phyloP scores from a whole-genome alignment of 1,139 yeast species.

The Magnusiomyces sp. region DNA sequence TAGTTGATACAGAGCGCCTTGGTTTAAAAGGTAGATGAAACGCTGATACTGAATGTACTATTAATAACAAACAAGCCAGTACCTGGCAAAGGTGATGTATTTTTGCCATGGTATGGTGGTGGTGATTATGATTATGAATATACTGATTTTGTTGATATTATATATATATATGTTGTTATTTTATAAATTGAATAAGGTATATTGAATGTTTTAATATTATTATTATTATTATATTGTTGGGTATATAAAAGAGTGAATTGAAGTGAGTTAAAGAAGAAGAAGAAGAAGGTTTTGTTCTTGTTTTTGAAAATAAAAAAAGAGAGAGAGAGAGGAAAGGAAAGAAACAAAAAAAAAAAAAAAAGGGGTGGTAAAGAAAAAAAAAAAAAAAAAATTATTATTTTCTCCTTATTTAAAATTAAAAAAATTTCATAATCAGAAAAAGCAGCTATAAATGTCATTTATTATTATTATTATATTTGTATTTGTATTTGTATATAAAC shows the following conservation, averaged over 20 bases:
- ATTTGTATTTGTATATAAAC: not conserved
- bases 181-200: too few species aligned
- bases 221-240: not conserved
- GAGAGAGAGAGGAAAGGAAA: not conserved
- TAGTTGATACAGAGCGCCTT: not conserved
- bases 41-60: constrained; percentile 4
- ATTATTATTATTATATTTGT: not conserved
- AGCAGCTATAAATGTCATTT: not conserved
- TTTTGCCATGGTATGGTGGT: constrained; percentile 3
- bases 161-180: too few species aligned
- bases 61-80: constrained; percentile 5
- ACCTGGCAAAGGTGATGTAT: constrained; percentile 1
- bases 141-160: too few species aligned
- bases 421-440: not conserved
- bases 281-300: not conserved
- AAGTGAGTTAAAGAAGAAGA: not conserved
- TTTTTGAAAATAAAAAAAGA: too few species aligned
- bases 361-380: not conserved
- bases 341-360: constrained; percentile 5
- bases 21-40: constrained; percentile 1
- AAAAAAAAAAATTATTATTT: not conserved
- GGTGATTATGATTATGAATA: too few species aligned
- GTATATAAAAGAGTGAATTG: not conserved
- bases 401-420: not conserved
- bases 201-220: not conserved